Base-by-base conservation (phyloP, 1,284 basidiomycete genomes). In the Tremellales sp. region DNA sequence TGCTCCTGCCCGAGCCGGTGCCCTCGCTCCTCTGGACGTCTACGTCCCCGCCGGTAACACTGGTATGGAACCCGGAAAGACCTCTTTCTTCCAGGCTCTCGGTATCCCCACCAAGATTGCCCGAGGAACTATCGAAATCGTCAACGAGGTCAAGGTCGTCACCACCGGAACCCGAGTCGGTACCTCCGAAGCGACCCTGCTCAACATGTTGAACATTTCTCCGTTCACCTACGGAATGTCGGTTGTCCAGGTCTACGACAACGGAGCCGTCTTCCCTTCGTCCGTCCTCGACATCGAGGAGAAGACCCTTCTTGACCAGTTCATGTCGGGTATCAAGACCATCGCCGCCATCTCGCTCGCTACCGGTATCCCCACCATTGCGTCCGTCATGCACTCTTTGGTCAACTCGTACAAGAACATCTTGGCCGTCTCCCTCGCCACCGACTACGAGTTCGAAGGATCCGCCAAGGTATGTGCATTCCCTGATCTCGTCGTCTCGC, bases 91-190 rank as follows among this genome's bases (percentile, higher is more conserved):
- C 91, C 94, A 99, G 82, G 94, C 94, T 53, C 86, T 99, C 70
- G 87, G 89, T 81, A 93, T 99, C 75, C 94, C 95, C 43, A 99
- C 94, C 77, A 99, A 99, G 85, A 98, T 99, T 68, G 93, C 95
- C 51, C 88, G 94, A 86, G 94, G 94, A 83, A 98, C 95, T 49
- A 98, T 99, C 70, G 94, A 99, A 87, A 99, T 98, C 73, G 91
- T 97, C 55, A 83, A 84, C 59, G 94, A 97, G 72, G 86, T 98
- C 71, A 85, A 95, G 79, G 93, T 98, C 78, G 90, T 98, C 65
- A 77, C 78, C 43, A 88, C 84, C 50, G 93, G 93, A 61, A 85
- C 81, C 63, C 89, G 90, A 80, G 94, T 98, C 74, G 95, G 95
- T 63, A 74, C 86, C 18, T 98, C 94, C 75, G 94, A 98, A 78